These are phyloP conservation scores for Hypoxylon subgilvum DNA, from an alignment of 495 filamentous ascomycete species.

Conservation along the genomic window DNA sequence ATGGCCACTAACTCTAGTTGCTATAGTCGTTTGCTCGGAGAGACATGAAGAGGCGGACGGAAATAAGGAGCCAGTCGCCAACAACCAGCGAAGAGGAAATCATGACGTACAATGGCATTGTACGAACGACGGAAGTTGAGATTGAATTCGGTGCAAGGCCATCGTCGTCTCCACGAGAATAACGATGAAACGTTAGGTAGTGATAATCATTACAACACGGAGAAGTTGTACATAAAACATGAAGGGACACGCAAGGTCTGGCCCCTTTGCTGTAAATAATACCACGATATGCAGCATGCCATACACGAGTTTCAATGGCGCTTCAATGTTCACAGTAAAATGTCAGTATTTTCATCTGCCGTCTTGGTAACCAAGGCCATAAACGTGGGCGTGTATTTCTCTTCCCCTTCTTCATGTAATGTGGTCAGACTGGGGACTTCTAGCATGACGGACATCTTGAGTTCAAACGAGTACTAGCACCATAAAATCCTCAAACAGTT, in stretches of 20 bases:
- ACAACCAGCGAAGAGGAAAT: conserved; percentile 51
- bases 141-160: conserved; percentile 26
- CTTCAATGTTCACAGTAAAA: too few relatives aligned
- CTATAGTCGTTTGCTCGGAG: conserved; percentile 35
- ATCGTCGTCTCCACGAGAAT: not conserved
- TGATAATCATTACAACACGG: conserved; percentile 1
- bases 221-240: not conserved
- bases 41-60: conserved; percentile 40
- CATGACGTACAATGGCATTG: conserved; percentile 54
- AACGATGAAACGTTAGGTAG: not conserved
- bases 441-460: too few relatives aligned
- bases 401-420: too few relatives aligned
- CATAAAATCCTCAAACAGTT: too few relatives aligned
- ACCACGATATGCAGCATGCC: too few relatives aligned
- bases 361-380: too few relatives aligned
- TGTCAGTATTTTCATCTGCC: too few relatives aligned
- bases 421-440: too few relatives aligned
- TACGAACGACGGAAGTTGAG: conserved; percentile 49
- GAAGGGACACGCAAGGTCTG: not conserved
- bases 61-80: conserved; percentile 47
- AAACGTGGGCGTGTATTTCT: too few relatives aligned
- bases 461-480: too few relatives aligned
- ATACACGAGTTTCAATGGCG: too few relatives aligned
- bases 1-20: not conserved
- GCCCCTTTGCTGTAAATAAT: too few relatives aligned